Conservation (phyloP, 2,329 filamentous ascomycete genomes). For the Cladosporium velox region DNA sequence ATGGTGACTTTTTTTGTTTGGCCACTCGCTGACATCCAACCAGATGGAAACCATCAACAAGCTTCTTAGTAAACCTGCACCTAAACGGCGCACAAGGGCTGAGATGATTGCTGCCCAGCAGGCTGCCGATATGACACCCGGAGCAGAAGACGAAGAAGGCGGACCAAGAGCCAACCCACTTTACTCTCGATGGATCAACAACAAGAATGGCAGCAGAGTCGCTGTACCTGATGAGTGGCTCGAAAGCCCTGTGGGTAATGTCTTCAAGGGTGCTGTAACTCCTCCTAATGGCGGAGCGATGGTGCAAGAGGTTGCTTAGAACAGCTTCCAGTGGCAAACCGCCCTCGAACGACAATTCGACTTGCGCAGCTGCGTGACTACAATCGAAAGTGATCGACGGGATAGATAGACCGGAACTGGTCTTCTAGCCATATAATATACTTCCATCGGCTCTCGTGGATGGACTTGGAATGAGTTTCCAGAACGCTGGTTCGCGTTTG, state of each 20-base stretch:
- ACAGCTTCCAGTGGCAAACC: neutral
- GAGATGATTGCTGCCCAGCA: constrained; percentile 43
- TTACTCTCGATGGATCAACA: constrained; percentile 70
- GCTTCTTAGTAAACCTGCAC: constrained; percentile 80
- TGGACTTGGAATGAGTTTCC: neutral
- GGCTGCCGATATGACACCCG: constrained; percentile 52
- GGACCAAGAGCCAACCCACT: constrained; percentile 52
- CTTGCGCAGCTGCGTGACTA: neutral
- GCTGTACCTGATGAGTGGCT: constrained; percentile 70
- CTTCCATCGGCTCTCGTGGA: neutral
- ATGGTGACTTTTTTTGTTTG: neutral
- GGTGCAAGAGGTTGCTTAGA: constrained; percentile 29
- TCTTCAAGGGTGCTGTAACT: constrained; percentile 49
- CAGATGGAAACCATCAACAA: constrained; percentile 92
- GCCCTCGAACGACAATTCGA: neutral
- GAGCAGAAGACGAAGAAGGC: constrained; percentile 42
- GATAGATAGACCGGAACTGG: neutral
- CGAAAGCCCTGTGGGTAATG: constrained; percentile 59
- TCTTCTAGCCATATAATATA: neutral
- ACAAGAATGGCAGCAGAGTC: constrained; percentile 63
- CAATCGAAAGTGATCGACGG: neutral
- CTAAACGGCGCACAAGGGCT: constrained; percentile 62
- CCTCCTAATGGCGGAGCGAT: constrained; percentile 17
- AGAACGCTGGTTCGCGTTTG: no score
- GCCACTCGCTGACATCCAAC: neutral